These are phyloP conservation scores for Irpex sp. DNA, from an alignment of 1,284 basidiomycete species.

Conservation along the genomic window DNA sequence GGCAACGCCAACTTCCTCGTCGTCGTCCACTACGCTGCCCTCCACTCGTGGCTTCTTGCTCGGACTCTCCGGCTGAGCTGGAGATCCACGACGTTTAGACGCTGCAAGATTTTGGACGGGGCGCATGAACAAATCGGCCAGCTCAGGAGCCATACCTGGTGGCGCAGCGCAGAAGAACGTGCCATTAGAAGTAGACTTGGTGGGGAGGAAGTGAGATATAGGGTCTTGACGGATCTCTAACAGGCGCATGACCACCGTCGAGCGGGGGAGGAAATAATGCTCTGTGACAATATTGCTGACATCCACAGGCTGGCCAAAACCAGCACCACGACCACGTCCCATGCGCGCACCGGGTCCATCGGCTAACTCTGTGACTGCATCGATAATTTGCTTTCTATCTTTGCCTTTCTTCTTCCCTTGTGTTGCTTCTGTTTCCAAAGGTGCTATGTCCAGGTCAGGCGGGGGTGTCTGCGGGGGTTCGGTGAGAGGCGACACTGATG, in stretches of 20 bases:
- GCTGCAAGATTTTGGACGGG: conserved; percentile 49
- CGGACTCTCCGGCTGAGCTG: conserved; percentile 43
- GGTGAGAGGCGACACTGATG: conserved; percentile 69
- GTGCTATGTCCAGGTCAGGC: conserved; percentile 41
- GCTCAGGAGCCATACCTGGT: conserved; percentile 76
- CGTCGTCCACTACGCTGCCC: not conserved
- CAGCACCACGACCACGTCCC: conserved; percentile 52
- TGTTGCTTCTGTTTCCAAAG: conserved; percentile 37
- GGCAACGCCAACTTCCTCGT: not conserved
- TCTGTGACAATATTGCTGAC: conserved; percentile 74
- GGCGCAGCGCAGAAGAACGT: conserved; percentile 81
- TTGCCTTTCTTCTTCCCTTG: conserved; percentile 42
- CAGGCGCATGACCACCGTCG: conserved; percentile 77
- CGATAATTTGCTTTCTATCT: conserved; percentile 78
- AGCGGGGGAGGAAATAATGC: conserved; percentile 81
- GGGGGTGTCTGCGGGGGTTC: conserved; percentile 70
- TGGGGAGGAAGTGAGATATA: conserved; percentile 81
- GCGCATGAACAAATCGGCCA: conserved; percentile 81
- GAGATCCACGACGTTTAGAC: conserved; percentile 46
- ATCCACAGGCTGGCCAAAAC: conserved; percentile 58
- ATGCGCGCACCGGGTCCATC: conserved; percentile 58
- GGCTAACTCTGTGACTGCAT: conserved; percentile 81
- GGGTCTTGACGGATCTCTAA: conserved; percentile 86
- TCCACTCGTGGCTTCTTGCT: conserved; percentile 50
- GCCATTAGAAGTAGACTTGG: conserved; percentile 63